Evolutionary conservation across 2,329 filamentous ascomycete genomes (phyloP).

Genomic region (Sporothrix pseudoabietina): DNA sequence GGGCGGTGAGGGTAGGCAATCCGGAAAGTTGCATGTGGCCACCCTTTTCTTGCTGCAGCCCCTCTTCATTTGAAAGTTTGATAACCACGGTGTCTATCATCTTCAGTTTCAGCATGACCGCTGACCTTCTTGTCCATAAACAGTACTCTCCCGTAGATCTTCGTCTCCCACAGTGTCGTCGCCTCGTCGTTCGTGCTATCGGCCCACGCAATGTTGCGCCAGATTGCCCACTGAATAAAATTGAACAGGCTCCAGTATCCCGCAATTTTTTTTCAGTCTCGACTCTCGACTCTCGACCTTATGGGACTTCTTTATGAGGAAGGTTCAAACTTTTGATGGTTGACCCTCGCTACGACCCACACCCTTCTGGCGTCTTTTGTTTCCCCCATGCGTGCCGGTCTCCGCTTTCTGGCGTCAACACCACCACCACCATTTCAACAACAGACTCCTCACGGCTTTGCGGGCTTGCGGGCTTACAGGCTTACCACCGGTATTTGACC

Average conservation of each 20-base stretch:
- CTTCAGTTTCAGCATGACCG: neutral
- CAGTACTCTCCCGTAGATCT: neutral
- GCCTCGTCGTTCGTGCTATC: neutral
- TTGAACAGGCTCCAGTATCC: neutral
- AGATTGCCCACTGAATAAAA: neutral
- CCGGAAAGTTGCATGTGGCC: neutral
- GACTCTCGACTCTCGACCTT: neutral
- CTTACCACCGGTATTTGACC: conserved; percentile 3
- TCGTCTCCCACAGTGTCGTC: neutral
- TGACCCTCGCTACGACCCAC: neutral
- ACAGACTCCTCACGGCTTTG: neutral
- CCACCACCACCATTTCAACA: no score
- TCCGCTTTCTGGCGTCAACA: neutral
- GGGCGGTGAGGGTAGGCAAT: conserved; percentile 4
- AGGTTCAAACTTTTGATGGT: neutral
- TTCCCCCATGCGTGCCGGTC: conserved; percentile 15
- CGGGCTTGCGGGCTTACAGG: conserved; percentile 15
- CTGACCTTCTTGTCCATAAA: neutral
- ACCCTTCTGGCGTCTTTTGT: neutral
- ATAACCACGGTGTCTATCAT: neutral
- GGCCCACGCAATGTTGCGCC: conserved; percentile 8
- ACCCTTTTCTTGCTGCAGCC: neutral
- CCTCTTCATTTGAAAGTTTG: neutral
- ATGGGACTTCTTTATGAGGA: no score
- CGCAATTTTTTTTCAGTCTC: neutral